Evolutionary conservation across 768 basidiomycete species (phyloP), one percentile per base, ranked within the genome.

Genomic region (Filobasidium floriforme): DNA sequence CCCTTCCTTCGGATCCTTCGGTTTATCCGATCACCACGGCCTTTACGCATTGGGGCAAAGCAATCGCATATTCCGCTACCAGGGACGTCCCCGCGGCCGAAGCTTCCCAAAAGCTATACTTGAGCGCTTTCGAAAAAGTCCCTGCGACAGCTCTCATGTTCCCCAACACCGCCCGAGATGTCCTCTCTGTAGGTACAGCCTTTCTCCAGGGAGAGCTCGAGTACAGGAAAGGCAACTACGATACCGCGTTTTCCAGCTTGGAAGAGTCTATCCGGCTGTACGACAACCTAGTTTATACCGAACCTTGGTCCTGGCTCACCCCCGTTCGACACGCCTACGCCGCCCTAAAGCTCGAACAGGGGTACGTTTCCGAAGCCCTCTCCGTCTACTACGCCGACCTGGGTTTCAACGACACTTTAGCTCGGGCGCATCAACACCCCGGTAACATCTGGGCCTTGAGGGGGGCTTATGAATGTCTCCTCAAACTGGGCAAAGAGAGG

Each of bases 251-350:
- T 68, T 54, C 65, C 2, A 60, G 70, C 41, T 66, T 76, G 5
- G 62, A 68, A 7, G 67, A 72, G 43, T 70, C 75, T 4, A 72
- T 74, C 54, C 44, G 61, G 22, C 67, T 49, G 14, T 72, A 68
- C 28, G 75, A 76, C 60, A 49, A 29, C 29, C 57, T 76, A 5
- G 54, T 61, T 3, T 76, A 74, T 63, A 66, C 65, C 22, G 75
- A 76, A 63, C 75, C 75, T 18, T 74, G 72, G 71, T 66, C 63
- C 29, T 76, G 75, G 75, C 69, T 76, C 66, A 66, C 68, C 22
- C 75, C 75, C 22, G 43, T 65, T 51, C 69, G 75, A 55, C 75
- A 76, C 61, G 70, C 73, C 26, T 72, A 72, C 19, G 75, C 73
- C 37, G 75, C 73, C 3, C 60, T 74, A 2, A 52, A 65, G n/a